Evolutionary conservation across 495 filamentous ascomycete genomes (phyloP).

Genomic region (Neurospora sp.): DNA sequence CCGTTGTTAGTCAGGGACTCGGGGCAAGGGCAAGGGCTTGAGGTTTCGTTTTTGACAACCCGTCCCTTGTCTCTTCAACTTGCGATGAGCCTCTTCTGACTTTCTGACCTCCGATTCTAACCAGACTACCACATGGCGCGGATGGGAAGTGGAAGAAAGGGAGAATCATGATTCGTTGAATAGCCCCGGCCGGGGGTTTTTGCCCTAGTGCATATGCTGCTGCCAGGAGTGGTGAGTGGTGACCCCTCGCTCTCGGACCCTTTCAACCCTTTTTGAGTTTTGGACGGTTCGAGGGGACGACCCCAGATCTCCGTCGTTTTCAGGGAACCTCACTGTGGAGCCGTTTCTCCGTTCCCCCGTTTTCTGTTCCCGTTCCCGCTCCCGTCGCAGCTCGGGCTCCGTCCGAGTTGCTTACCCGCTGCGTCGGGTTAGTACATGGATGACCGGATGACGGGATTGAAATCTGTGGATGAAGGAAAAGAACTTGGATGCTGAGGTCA

Average conservation of each 20-base stretch:
- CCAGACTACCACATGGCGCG: background rate
- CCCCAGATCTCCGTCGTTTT: background rate
- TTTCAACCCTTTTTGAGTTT: too few species aligned
- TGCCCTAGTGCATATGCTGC: background rate
- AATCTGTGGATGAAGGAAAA: background rate
- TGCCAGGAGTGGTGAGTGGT: background rate
- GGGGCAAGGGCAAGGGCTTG: background rate
- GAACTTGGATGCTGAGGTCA: too few species aligned
- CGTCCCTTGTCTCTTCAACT: background rate
- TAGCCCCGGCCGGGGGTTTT: background rate
- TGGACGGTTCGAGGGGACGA: background rate
- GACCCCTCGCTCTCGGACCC: too few species aligned
- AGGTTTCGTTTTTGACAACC: background rate
- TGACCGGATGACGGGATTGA: background rate
- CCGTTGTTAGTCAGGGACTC: background rate
- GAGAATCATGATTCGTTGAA: background rate
- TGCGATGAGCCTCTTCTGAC: background rate
- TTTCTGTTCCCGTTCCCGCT: background rate
- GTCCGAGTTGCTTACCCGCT: background rate
- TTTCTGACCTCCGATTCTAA: background rate
- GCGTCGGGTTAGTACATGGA: background rate
- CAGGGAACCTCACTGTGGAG: background rate
- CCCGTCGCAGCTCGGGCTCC: background rate
- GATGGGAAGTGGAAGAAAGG: background rate
- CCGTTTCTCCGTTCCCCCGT: background rate